A percentile compares a stretch with the other conserved stretches of the same genome.
Conservation (phyloP, 23 red algal genomes). For the Gracilaria vermiculophylla region DNA sequence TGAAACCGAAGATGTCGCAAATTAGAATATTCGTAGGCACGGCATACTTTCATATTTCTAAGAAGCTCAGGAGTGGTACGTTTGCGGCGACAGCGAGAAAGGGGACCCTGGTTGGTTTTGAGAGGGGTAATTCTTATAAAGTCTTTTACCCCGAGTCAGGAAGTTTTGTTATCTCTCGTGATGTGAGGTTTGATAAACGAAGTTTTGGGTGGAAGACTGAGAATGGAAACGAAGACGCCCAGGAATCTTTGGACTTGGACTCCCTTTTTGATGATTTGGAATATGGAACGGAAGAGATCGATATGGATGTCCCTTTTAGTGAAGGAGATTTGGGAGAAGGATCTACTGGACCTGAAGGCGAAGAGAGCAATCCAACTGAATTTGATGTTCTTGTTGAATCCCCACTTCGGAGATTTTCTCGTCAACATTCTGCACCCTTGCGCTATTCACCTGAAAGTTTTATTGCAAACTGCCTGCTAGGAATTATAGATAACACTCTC, state of each 20-base stretch:
- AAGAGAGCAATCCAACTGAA: too few species aligned
- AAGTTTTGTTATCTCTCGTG: not conserved
- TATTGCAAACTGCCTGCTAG: not conserved
- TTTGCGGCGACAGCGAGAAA: not conserved
- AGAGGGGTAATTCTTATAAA: not conserved
- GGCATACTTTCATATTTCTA: not conserved
- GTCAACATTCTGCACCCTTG: not conserved
- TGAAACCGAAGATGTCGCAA: not conserved
- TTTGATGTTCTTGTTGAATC: too few species aligned
- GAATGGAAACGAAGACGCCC: too few species aligned
- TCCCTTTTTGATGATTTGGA: too few species aligned
- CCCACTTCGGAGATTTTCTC: not conserved
- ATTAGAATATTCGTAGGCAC: constrained; percentile 10
- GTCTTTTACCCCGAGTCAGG: not conserved
- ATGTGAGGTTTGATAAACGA: not conserved
- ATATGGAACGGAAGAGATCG: too few species aligned
- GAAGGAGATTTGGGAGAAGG: not conserved
- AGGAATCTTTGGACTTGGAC: too few species aligned
- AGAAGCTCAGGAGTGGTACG: not conserved
- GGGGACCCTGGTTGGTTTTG: constrained; percentile 27
- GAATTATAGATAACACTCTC: not conserved
- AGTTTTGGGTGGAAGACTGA: not conserved
- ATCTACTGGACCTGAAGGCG: too few species aligned
- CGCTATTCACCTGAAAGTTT: not conserved
- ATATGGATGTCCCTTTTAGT: too few species aligned